phyloP scores from a whole-genome alignment of 441 rosid species.

The Erodium chrysanthum region DNA sequence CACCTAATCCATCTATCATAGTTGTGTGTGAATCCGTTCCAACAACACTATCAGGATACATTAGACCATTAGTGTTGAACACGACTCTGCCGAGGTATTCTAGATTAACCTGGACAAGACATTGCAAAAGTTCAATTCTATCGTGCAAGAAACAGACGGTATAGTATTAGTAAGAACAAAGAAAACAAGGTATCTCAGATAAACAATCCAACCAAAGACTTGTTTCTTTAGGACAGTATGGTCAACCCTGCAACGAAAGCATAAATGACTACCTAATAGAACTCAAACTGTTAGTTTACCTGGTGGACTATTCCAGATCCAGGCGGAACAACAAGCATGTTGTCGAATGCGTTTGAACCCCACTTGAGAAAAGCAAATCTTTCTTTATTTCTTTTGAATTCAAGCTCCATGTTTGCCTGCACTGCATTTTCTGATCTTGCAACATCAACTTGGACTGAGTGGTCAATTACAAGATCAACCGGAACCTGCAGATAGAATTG shows the following conservation, averaged over 20 bases:
- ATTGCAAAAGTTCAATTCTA: conserved; percentile 13
- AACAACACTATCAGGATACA: conserved; percentile 64
- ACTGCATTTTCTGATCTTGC: conserved; percentile 25
- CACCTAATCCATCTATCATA: conserved; percentile 29
- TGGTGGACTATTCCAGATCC: conserved; percentile 50
- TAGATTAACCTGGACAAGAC: conserved; percentile 40
- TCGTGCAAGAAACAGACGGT: background rate
- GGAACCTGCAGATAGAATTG: conserved; percentile 39
- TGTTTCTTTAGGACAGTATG: conserved; percentile 8
- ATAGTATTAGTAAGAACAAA: background rate
- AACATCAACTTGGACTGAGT: conserved; percentile 63
- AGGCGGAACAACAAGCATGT: conserved; percentile 42
- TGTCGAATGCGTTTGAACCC: conserved; percentile 59
- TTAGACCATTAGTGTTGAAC: conserved; percentile 45
- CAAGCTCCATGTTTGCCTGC: conserved; percentile 67
- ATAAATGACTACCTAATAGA: background rate
- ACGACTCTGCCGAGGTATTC: conserved; percentile 66
- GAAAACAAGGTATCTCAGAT: background rate
- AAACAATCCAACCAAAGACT: background rate
- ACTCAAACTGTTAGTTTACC: conserved; percentile 24
- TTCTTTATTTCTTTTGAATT: conserved; percentile 54
- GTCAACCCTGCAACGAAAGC: background rate
- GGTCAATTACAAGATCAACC: conserved; percentile 70
- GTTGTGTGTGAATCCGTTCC: conserved; percentile 75
- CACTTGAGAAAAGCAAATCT: conserved; percentile 67